phyloP scores from a whole-genome alignment of 352 stramenopile genomes.

The Pythium chondricola region DNA sequence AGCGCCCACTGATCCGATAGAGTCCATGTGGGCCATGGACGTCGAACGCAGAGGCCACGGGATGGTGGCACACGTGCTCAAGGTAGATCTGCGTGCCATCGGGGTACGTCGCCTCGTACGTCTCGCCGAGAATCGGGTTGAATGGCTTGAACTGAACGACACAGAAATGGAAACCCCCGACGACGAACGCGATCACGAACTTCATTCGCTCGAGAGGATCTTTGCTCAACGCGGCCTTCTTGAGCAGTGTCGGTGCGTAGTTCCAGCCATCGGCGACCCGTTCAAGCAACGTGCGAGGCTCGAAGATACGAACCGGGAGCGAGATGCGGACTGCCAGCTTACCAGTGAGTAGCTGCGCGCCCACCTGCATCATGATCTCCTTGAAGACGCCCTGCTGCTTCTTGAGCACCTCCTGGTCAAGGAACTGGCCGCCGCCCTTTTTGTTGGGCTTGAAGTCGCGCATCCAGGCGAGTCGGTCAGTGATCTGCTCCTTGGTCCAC shows the following conservation, averaged over 20 bases:
- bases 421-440: slow-evolving; percentile 58
- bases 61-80: slow-evolving; percentile 72
- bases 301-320: slow-evolving; percentile 71
- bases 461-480: slow-evolving; percentile 59
- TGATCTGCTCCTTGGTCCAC: slow-evolving; percentile 43
- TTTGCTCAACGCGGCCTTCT: slow-evolving; percentile 45
- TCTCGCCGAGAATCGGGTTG: slow-evolving; percentile 77
- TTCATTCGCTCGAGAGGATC: slow-evolving; percentile 68
- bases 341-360: slow-evolving; percentile 55
- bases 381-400: slow-evolving; percentile 81
- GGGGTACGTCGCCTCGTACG: slow-evolving; percentile 65
- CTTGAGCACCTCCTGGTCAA: slow-evolving; percentile 61
- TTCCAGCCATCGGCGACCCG: slow-evolving; percentile 71
- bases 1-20: slow-evolving; percentile 47
- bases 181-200: slow-evolving; percentile 62
- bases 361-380: slow-evolving; percentile 71
- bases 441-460: slow-evolving; percentile 59
- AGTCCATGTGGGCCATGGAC: slow-evolving; percentile 38
- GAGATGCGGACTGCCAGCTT: slow-evolving; percentile 70
- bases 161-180: slow-evolving; percentile 66
- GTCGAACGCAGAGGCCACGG: slow-evolving; percentile 55
- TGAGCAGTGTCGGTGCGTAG: slow-evolving; percentile 70
- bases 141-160: slow-evolving; percentile 73
- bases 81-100: slow-evolving; percentile 63
- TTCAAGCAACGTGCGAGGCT: slow-evolving; percentile 63